Percentiles rank a stretch among this genome's conserved stretches.
phyloP scores from a whole-genome alignment of 2,329 filamentous ascomycete species.

The Neofusicoccum umdonicola region DNA sequence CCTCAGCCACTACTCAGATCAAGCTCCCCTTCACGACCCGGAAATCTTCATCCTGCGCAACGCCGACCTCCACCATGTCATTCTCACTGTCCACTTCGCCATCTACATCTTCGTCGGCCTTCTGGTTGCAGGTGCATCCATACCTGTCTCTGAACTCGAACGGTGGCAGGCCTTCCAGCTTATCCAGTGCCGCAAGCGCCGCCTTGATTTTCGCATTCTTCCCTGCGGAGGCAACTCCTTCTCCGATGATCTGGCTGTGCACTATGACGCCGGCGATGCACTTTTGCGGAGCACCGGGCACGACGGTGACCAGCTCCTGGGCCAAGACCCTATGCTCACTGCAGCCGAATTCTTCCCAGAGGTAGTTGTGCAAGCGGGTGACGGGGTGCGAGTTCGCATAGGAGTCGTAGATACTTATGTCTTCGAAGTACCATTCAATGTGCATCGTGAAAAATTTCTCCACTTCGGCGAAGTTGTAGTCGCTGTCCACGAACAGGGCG shows the following conservation, averaged over 20 bases:
- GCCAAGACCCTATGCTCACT: constrained; percentile 49
- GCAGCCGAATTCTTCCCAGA: constrained; percentile 67
- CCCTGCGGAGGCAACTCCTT: constrained; percentile 60
- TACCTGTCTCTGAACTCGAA: constrained; percentile 61
- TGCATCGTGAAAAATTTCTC: constrained; percentile 73
- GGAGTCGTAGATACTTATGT: constrained; percentile 84
- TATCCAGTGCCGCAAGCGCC: constrained; percentile 57
- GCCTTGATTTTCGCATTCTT: constrained; percentile 71
- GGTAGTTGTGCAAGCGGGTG: constrained; percentile 65
- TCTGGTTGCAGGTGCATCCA: constrained; percentile 60
- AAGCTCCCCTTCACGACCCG: neutral
- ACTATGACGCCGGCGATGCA: constrained; percentile 74
- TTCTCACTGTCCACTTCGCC: neutral
- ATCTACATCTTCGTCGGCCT: neutral
- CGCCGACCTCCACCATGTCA: neutral
- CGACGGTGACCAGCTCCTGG: constrained; percentile 42
- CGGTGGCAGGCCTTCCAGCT: constrained; percentile 49
- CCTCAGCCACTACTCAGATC: neutral
- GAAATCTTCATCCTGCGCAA: neutral
- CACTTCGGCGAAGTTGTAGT: constrained; percentile 72
- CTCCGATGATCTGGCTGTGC: constrained; percentile 67
- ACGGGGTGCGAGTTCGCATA: constrained; percentile 83
- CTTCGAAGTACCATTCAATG: constrained; percentile 73
- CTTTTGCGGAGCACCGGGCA: constrained; percentile 40
- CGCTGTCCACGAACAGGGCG: constrained; percentile 85